Base-by-base conservation (phyloP, 208 protist species). In the Leishmania braziliensis region DNA sequence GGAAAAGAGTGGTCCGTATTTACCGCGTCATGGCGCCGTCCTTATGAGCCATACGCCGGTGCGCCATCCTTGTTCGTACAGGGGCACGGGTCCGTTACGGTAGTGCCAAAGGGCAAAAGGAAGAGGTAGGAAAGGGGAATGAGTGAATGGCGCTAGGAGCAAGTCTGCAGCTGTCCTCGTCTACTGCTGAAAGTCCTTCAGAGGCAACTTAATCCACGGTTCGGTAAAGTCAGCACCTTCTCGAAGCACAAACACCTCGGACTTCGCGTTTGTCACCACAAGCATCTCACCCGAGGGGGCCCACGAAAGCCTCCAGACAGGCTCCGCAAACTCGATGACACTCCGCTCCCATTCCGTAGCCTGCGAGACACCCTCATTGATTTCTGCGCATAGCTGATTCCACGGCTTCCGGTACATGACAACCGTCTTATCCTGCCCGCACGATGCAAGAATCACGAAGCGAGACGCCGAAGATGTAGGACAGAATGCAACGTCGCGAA, bases 301-400 rank as follows among this genome's bases (percentile, higher is more conserved):
- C 92, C 94, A 97, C 5, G 92, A 94, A 60, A 97, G 84, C 23
- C 92, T 89, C 92, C 94, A 97, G 1, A 94, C 90, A 12, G 92
- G 88, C 74, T 96, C 92, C 29, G 86, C 83, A 56, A 97, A 92
- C 20, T 74, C 75, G 39, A 95, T 86, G 26, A 86, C 81, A 81
- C 88, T 95, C 29, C 89, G 84, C 73, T 97, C 91, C 92, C 93
- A 97, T 77, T 85, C 78, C 72, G 77, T 71, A 56, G 78, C 80
- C 77, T 84, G 77, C 60, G 78, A 56, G n/a, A 78, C 62, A 8
- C 78, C 78, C 18, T 69, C 84, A 12, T 54, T 58, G 3, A 78
- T 73, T 68, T 87, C 76, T 1, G 79, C 78, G 23, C 79, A 73
- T 48, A 97, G 50, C 60, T 95, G 86, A 46, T 89, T 86, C 92